These are phyloP conservation scores for Triadica sebifera DNA, from an alignment of 345 rosid species.

Conservation along the genomic window DNA sequence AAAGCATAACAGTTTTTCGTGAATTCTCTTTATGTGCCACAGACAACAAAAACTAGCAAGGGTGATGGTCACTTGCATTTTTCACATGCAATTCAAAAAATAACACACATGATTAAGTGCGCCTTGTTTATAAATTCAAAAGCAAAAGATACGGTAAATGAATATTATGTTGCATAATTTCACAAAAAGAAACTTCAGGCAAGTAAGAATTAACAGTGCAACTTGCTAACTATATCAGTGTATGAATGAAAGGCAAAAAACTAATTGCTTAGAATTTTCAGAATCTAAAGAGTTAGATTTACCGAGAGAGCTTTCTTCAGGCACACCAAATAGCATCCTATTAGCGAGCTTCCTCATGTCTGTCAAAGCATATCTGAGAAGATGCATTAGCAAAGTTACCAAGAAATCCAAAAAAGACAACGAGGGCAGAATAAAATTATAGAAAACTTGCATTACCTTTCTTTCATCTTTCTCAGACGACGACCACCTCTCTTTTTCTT, in stretches of 20 bases:
- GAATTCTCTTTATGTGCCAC: not conserved
- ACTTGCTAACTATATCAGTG: not conserved
- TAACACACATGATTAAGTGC: not conserved
- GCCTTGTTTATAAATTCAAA: not conserved
- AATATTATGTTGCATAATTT: not conserved
- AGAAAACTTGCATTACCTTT: slow-evolving; percentile 47
- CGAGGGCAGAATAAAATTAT: not conserved
- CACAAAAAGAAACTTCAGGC: not conserved
- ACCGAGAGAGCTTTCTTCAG: slow-evolving; percentile 97
- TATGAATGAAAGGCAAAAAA: not conserved
- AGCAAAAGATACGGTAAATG: not conserved
- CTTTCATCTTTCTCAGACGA: slow-evolving; percentile 93
- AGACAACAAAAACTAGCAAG: not conserved
- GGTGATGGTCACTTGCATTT: not conserved
- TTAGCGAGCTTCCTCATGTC: slow-evolving; percentile 98
- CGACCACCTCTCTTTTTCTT: slow-evolving; percentile 98
- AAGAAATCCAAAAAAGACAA: slow-evolving; percentile 1
- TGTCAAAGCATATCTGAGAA: slow-evolving; percentile 79
- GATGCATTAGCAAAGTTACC: slow-evolving; percentile 6
- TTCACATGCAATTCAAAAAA: not conserved
- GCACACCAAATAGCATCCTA: slow-evolving; percentile 94
- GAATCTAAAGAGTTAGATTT: slow-evolving; percentile 11
- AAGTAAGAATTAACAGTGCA: not conserved
- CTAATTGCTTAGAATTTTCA: not conserved
- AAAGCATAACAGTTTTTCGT: not conserved